Evolutionary conservation across 176 grass and related monocot species (phyloP).

Genomic region (Paspalum notatum): DNA sequence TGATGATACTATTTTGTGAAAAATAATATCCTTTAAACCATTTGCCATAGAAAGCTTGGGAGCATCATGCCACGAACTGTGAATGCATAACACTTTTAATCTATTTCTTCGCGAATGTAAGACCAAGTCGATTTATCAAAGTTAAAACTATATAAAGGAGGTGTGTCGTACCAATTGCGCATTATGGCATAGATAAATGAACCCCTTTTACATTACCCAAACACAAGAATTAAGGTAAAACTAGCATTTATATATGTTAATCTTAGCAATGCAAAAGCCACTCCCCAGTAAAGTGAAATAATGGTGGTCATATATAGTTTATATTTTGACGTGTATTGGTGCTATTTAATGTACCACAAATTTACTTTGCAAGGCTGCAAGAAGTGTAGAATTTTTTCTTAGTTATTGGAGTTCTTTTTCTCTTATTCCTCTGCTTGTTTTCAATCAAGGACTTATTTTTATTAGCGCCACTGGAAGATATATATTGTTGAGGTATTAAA

Average conservation of each 20-base stretch:
- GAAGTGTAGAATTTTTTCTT: not conserved
- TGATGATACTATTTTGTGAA: not conserved
- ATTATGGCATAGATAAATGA: not conserved
- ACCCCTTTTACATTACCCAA: not conserved
- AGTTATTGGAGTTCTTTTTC: not conserved
- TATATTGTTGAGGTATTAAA: not conserved
- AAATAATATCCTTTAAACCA: too few relatives aligned
- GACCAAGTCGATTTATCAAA: not conserved
- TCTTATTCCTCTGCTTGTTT: not conserved
- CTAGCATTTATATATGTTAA: not conserved
- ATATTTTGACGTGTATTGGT: not conserved
- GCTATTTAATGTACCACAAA: not conserved
- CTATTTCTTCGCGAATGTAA: not conserved
- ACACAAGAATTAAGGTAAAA: not conserved
- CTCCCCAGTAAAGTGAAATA: too few relatives aligned
- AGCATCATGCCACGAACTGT: not conserved
- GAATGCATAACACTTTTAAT: slow-evolving; percentile 23
- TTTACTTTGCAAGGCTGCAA: too few relatives aligned
- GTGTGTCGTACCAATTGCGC: not conserved
- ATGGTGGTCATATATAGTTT: not conserved
- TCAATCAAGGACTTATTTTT: not conserved
- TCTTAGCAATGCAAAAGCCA: not conserved
- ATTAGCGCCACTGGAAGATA: not conserved
- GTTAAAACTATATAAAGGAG: not conserved
- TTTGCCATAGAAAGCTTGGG: too few relatives aligned